Evolutionary conservation across 768 basidiomycete genomes (phyloP).

Genomic region (Lepiota brunneoincarnata): DNA sequence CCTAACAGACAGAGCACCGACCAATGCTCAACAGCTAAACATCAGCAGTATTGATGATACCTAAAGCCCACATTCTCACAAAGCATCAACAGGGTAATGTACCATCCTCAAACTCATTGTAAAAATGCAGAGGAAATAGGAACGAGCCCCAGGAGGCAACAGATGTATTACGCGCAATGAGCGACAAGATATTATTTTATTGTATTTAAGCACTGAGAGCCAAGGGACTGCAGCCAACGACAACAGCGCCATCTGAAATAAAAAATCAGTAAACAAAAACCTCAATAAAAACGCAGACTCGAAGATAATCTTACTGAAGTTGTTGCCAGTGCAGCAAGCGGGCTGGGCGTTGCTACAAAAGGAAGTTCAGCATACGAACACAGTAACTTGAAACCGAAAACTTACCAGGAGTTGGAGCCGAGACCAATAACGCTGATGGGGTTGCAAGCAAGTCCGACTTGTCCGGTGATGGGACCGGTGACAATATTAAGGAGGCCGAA

Average conservation of each 20-base stretch:
- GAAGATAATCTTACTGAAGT: constrained; percentile 3
- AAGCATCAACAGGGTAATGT: too few species aligned
- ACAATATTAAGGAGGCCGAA: not conserved
- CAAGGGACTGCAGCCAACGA: not conserved
- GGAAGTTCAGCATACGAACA: not conserved
- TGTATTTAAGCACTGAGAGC: not conserved
- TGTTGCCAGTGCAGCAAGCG: constrained; percentile 2
- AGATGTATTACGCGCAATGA: too few species aligned
- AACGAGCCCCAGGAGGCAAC: too few species aligned
- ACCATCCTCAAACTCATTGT: too few species aligned
- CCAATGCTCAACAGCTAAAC: too few species aligned
- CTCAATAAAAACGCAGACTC: not conserved
- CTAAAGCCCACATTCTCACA: too few species aligned
- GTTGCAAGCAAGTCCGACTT: constrained; percentile 3
- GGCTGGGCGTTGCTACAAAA: constrained; percentile 1
- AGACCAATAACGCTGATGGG: not conserved
- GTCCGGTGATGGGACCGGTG: not conserved
- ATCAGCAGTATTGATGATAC: too few species aligned
- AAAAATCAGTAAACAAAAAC: not conserved
- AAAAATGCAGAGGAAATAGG: too few species aligned
- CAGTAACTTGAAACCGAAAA: not conserved
- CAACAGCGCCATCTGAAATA: not conserved
- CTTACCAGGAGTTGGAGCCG: constrained; percentile 7
- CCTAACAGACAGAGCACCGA: too few species aligned
- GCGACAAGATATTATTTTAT: not conserved